These are phyloP conservation scores for Saccharomycopsis amapae DNA, from an alignment of 805 yeast species.

Conservation along the genomic window DNA sequence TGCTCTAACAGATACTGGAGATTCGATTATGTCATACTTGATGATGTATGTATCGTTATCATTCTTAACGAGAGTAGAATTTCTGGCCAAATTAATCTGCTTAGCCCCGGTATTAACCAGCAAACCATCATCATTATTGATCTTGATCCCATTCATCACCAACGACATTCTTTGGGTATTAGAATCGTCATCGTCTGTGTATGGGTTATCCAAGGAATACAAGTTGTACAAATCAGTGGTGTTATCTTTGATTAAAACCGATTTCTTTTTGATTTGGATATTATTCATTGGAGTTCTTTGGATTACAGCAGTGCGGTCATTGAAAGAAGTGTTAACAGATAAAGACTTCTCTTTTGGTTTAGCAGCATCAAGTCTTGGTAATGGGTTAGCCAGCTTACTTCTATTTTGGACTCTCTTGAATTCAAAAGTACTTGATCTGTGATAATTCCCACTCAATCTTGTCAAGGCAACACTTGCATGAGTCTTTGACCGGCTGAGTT, in stretches of 20 bases:
- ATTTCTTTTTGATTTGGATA: slow-evolving; percentile 14
- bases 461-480: slow-evolving; percentile 17
- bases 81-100: not conserved
- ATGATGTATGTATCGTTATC: slow-evolving; percentile 6
- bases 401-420: not conserved
- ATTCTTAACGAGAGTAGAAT: slow-evolving; percentile 4
- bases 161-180: not conserved
- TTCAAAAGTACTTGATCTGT: not conserved
- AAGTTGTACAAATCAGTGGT: slow-evolving; percentile 12
- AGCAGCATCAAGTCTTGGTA: not conserved
- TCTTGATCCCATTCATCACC: slow-evolving; percentile 3
- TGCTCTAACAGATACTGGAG: slow-evolving; percentile 2
- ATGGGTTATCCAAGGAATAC: slow-evolving; percentile 17
- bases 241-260: slow-evolving; percentile 11
- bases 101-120: not conserved
- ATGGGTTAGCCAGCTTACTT: not conserved
- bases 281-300: not conserved
- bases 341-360: no score
- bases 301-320: not conserved
- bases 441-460: slow-evolving; percentile 17
- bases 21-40: slow-evolving; percentile 9
- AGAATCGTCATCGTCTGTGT: slow-evolving; percentile 1
- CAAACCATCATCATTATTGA: not conserved
- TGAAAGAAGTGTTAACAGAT: no score
- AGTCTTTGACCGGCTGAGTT: slow-evolving; percentile 1